Conservation (phyloP, 225 moss, liverwort and hornwort genomes). For the Straminergon stramineum region DNA sequence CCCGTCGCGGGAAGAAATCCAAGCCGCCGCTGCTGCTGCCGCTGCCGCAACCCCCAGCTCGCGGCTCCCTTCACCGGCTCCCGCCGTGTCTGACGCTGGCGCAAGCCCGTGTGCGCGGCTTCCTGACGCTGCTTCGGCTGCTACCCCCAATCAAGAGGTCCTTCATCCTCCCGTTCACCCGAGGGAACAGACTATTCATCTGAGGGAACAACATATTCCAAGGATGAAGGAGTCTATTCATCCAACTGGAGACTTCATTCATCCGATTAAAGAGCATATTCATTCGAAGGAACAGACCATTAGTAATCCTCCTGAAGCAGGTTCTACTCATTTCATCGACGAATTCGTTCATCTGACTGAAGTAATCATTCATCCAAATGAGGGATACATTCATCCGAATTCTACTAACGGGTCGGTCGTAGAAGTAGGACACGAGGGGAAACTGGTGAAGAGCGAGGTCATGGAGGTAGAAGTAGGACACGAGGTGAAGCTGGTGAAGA, state of each 20-base stretch:
- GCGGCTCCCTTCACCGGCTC: not conserved
- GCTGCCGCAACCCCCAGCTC: conserved; percentile 11
- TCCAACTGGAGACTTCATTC: no score
- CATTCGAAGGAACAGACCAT: not conserved
- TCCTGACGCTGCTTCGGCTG: not conserved
- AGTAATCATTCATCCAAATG: not conserved
- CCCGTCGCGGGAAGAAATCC: conserved; percentile 21
- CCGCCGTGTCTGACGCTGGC: not conserved
- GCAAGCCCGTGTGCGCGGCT: not conserved
- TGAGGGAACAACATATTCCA: not conserved
- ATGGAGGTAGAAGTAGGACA: not conserved
- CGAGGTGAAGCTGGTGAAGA: not conserved
- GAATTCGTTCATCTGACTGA: not conserved
- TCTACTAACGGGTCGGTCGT: not conserved
- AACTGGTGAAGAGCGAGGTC: not conserved
- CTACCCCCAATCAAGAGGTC: no score
- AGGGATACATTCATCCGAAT: not conserved
- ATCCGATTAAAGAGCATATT: not conserved
- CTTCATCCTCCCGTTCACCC: not conserved
- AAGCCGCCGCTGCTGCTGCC: conserved; percentile 31
- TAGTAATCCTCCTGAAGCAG: no score
- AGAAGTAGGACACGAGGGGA: not conserved
- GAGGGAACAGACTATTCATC: not conserved
- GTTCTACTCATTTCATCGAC: not conserved
- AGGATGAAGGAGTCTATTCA: not conserved